Conservation (phyloP, 176 grass and related monocot genomes). For the Paspalum vaginatum region DNA sequence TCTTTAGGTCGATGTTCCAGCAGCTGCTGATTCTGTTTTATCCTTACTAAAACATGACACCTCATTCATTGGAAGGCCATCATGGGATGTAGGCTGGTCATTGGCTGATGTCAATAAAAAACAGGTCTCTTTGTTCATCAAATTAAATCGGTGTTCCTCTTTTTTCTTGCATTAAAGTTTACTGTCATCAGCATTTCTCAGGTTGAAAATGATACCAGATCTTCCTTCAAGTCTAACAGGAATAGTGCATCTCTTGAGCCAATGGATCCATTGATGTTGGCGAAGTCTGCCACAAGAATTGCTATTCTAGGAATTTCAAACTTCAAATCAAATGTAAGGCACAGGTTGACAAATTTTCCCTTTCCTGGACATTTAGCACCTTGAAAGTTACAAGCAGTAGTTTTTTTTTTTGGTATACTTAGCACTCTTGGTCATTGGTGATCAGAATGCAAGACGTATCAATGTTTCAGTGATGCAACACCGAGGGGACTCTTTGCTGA, state of each 20-base stretch:
- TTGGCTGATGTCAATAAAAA: slow-evolving; percentile 56
- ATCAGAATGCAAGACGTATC: slow-evolving; percentile 58
- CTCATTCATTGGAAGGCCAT: slow-evolving; percentile 50
- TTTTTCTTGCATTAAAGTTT: slow-evolving; percentile 29
- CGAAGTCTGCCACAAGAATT: slow-evolving; percentile 78
- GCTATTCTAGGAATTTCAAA: slow-evolving; percentile 76
- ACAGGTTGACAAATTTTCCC: slow-evolving; percentile 22
- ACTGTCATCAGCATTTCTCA: slow-evolving; percentile 37
- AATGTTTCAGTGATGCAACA: slow-evolving; percentile 60
- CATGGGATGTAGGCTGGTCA: slow-evolving; percentile 91
- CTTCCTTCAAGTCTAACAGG: slow-evolving; percentile 53
- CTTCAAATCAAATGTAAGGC: slow-evolving; percentile 54
- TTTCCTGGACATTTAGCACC: slow-evolving; percentile 42
- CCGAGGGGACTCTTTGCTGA: slow-evolving; percentile 73
- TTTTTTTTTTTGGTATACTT: slow-evolving; percentile 10
- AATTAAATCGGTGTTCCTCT: slow-evolving; percentile 8
- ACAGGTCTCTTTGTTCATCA: slow-evolving; percentile 54
- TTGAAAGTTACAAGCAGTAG: slow-evolving; percentile 29
- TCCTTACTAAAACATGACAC: slow-evolving; percentile 64
- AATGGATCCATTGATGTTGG: slow-evolving; percentile 45
- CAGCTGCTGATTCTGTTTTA: slow-evolving; percentile 69
- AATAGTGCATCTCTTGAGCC: slow-evolving; percentile 48
- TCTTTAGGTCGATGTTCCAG: slow-evolving; percentile 76
- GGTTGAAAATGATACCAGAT: slow-evolving; percentile 54
- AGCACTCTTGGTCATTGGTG: slow-evolving; percentile 34